Percentiles rank a stretch among this genome's conserved stretches.
phyloP scores from a whole-genome alignment of 257 asterid species.

The Knoxia roxburghii region DNA sequence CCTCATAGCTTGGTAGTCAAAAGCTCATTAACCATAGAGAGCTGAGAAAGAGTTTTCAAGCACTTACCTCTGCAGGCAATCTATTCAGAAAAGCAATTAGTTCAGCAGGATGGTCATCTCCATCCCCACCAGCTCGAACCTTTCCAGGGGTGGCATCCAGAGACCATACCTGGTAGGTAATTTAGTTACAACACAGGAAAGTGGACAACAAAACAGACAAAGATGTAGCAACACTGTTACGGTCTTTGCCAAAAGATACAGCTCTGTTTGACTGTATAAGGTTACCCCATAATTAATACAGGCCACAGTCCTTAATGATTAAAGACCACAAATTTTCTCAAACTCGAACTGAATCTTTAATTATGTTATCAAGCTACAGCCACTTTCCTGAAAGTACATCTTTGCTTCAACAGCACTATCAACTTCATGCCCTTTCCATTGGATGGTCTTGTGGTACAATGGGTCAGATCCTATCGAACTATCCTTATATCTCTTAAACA shows the following conservation, averaged over 20 bases:
- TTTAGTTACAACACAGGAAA: slow-evolving; percentile 4
- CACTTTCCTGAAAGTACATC: background rate
- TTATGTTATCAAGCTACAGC: background rate
- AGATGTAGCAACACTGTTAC: background rate
- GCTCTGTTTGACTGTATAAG: background rate
- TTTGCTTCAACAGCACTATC: no score
- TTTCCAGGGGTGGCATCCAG: slow-evolving; percentile 96
- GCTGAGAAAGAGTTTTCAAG: background rate
- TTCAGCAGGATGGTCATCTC: slow-evolving; percentile 98
- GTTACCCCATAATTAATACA: background rate
- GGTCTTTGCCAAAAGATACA: background rate
- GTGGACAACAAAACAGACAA: background rate
- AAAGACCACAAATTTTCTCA: background rate
- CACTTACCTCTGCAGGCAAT: slow-evolving; percentile 65
- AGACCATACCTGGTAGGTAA: slow-evolving; percentile 76
- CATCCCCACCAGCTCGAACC: slow-evolving; percentile 92
- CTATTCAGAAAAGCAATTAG: slow-evolving; percentile 63
- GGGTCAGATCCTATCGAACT: background rate
- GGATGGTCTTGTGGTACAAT: background rate
- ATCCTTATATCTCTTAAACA: background rate
- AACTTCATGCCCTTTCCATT: no score
- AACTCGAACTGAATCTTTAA: slow-evolving; percentile 1
- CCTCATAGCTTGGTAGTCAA: background rate
- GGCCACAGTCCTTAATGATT: background rate
- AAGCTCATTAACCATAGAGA: background rate